Base-by-base conservation (phyloP, 1,284 basidiomycete species). In the Cerrena zonata region DNA sequence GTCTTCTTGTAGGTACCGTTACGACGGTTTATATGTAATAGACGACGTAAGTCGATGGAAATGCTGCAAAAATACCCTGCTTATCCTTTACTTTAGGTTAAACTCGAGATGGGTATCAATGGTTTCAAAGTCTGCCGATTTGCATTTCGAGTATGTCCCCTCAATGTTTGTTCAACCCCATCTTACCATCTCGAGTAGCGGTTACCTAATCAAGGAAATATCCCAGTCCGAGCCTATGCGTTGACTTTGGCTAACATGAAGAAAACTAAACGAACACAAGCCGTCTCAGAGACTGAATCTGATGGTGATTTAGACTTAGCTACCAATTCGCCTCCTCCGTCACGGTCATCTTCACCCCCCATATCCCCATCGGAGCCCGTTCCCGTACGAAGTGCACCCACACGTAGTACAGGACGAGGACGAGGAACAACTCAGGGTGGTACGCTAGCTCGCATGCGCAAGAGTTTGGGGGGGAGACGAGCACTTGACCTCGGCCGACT, bases 1-100 rank as follows among this genome's bases (percentile, higher is more conserved):
- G 36, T 24, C 34, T 53, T 18, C 51, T 13, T 18, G 4, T 23
- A 74, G 73, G 36, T 77, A 67, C 52, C 71, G 75, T 30, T 76
- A 77, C 47, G 74, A 77, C 48, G 75, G 74, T 0, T 63, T 77
- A 23, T 77, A 77, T 51, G 50, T 58, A 13, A 73, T 76, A 0
- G 65, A 66, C 5, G 39, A 48, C 25, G 63, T 62, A 26, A 3
- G 44, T 45, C 3, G 12, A 37, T 21, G 22, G 5, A 7, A 23
- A 15, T 24, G 19, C 18, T 12, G 5, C 23, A 27, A 5, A 18
- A 18, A 18, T 4, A 5, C 4, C 27, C 10, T 49, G 40, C 13
- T 23, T 43, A 11, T 22, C 22, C 10, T 38, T 15, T n/a, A 7
- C 11, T 39, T 3, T 26, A 48, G 45, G 47, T 46, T 13, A 24